Percentiles rank a stretch among this genome's conserved stretches.
phyloP scores from a whole-genome alignment of 768 basidiomycete species.

The Rhodotorula toruloides region DNA sequence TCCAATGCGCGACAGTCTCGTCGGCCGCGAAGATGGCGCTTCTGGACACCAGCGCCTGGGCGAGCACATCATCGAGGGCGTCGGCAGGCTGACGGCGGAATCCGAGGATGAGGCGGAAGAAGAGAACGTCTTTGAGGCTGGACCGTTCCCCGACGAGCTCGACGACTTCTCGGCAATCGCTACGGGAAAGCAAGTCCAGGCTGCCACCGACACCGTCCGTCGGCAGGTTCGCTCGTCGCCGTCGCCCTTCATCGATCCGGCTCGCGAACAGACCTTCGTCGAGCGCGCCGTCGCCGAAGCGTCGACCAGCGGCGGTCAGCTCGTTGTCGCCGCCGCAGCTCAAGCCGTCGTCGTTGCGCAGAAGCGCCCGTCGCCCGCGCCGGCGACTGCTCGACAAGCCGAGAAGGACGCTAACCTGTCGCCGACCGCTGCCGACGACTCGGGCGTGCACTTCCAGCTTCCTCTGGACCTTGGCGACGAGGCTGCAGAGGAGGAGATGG shows the following conservation, averaged over 20 bases:
- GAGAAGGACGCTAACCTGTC: not conserved
- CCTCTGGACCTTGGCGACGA: not conserved
- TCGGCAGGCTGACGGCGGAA: too few species aligned
- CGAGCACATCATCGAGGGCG: not conserved
- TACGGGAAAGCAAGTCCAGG: not conserved
- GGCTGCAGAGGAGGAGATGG: not conserved
- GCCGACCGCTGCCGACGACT: not conserved
- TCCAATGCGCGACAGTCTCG: not conserved
- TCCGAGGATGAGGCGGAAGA: not conserved
- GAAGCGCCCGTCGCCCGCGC: not conserved
- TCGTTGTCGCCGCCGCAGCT: not conserved
- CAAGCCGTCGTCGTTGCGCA: not conserved
- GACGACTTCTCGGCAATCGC: not conserved
- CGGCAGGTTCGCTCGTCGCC: not conserved
- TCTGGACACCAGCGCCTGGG: not conserved
- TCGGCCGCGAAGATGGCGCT: not conserved
- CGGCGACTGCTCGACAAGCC: not conserved
- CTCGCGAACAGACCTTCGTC: not conserved
- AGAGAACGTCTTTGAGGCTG: not conserved
- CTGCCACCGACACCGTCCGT: not conserved
- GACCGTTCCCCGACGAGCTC: not conserved
- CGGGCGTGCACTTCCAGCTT: slow-evolving; percentile 1
- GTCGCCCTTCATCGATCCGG: not conserved
- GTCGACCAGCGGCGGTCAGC: not conserved
- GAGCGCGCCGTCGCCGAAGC: not conserved